Base-by-base conservation (phyloP, 2,329 filamentous ascomycete genomes). In the Sclerotinia glacialis region DNA sequence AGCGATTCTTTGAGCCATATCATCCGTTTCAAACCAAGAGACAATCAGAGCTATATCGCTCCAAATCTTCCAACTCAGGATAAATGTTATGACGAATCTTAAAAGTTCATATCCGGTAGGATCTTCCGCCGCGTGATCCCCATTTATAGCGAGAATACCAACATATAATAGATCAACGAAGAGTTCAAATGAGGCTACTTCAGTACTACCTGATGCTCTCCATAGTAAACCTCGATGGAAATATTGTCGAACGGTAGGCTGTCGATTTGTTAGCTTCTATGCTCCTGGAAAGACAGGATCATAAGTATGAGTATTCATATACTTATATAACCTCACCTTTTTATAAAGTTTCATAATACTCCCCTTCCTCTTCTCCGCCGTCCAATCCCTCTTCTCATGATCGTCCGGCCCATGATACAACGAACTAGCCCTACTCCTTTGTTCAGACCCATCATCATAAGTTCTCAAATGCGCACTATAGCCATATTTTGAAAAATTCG, bases 141-240 rank as follows among this genome's bases (percentile, higher is more conserved):
- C 86, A 55, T 87, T 86, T 71, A 86, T 82, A 37, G 86, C 85
- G 59, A 89, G 83, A 68, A 89, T 89, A 23, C 69, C 70, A 46
- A 74, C 79, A 68, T 87, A 88, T 47, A 88, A 79, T 46, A 88
- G 78, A 71, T 89, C 87, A 16, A 88, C 82, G 71, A 89, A 89
- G 1, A 89, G 81, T 74, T 89, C 87, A 72, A 88, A 88, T 21
- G 81, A 83, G 70, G 84, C 84, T 7, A 88, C 85, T 75, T 88
- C 82, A n/a, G 86, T 84, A 26, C 80, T 78, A 61, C 83, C 82
- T 9, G 80, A 81, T 2, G 85, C 83, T 60, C 87, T 80, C 86
- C 86, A 89, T 9, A 89, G 76, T 16, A 89, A 79, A 0, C 86
- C 86, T 67, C 85, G 85, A 73, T 89, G 86, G 71, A 88, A 88